Evolutionary conservation across 345 rosid species (phyloP), one percentile per base, ranked within the genome.

Genomic region (Corchorus olitorius): DNA sequence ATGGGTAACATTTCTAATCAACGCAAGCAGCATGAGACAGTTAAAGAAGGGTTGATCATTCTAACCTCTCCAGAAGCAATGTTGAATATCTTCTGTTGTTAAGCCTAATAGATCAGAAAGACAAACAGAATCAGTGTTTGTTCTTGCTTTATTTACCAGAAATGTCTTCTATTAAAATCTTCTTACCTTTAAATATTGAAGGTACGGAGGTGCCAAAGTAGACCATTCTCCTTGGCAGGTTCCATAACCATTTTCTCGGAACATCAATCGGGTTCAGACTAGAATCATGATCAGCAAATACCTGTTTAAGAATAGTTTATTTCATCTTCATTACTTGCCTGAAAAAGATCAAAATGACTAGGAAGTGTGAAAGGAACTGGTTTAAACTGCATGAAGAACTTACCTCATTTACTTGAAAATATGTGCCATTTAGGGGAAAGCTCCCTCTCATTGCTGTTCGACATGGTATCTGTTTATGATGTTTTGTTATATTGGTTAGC

Each of bases 371-470:
- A 55, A 59, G 58, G 62, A 60, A 75, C 45, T 0, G n/a, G 19
- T 19, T 75, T 35, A 48, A 68, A 9, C 54, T 45, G 19, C 43
- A 41, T 7, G 75, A 22, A 74, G 48, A 20, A 48, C 39, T 77
- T 70, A 92, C 99, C 97, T 95, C 97, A 27, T 93, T 95, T 20
- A 95, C 97, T 87, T 95, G 99, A 81, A 95, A 95, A 62, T 95
- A 95, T 50, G 99, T 95, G 75, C 99, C 98, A 75, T 95, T 95
- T 61, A 95, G 93, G 14, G 99, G 99, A 83, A 93, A 95, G 62
- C 97, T 95, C 71, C 99, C 99, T 70, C 90, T 89, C 98, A 93
- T 92, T 63, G 99, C 97, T 22, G 99, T 93, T 84, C 97, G 85
- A 83, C 99, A 95, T 9, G 99, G 98, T 77, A 95, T 90, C 99